Evolutionary conservation across 2,329 filamentous ascomycete species (phyloP).

Genomic region (Aureobasidium namibiae): DNA sequence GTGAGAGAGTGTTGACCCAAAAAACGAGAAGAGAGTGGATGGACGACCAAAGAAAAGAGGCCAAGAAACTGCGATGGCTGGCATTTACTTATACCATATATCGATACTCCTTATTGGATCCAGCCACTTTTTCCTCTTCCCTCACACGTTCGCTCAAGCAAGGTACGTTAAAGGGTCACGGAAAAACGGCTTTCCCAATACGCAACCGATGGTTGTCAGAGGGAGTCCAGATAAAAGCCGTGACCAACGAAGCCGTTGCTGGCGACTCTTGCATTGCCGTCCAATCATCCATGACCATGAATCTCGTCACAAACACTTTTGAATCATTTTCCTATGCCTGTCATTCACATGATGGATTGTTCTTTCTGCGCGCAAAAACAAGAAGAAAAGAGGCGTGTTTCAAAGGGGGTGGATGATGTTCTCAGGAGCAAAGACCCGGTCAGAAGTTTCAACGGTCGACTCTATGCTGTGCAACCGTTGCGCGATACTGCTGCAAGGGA

Average conservation of each 20-base stretch:
- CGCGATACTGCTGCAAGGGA: constrained; percentile 7
- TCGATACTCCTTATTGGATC: constrained; percentile 1
- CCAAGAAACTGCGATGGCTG: constrained; percentile 2
- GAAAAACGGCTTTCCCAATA: constrained; percentile 11
- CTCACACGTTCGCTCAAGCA: not conserved
- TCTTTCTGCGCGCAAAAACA: not conserved
- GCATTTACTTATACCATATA: constrained; percentile 8
- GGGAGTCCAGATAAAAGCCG: not conserved
- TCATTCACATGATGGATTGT: not conserved
- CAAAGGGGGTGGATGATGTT: constrained; percentile 6
- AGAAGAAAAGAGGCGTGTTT: not conserved
- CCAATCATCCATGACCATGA: not conserved
- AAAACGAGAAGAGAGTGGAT: constrained; percentile 4
- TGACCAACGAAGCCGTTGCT: constrained; percentile 7
- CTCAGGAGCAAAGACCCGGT: constrained; percentile 9
- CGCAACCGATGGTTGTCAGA: constrained; percentile 9
- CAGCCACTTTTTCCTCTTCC: constrained; percentile 7
- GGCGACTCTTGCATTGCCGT: not conserved
- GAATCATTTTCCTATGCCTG: not conserved
- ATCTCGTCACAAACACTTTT: not conserved
- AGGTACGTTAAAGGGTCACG: constrained; percentile 11
- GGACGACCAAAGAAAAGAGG: constrained; percentile 5
- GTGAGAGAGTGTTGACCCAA: not conserved
- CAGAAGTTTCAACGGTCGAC: constrained; percentile 10
- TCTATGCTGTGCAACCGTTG: constrained; percentile 12